Evolutionary conservation across 1,284 basidiomycete genomes (phyloP), one percentile per base, ranked within the genome.

Genomic region (Trichosporon sp.): DNA sequence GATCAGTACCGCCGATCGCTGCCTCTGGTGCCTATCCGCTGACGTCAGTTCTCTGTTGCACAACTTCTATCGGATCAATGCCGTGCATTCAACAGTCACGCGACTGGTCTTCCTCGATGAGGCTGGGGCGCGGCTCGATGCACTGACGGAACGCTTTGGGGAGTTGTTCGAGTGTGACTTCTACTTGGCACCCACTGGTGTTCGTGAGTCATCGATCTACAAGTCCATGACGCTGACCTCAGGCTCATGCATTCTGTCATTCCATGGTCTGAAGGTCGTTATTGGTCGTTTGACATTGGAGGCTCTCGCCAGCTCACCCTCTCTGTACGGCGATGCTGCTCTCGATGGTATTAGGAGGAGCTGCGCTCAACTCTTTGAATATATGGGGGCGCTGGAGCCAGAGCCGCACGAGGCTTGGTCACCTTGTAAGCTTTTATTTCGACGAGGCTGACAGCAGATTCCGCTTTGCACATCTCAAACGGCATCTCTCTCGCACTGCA

Each of bases 231-330:
- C 3, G 7, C 13, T 46, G 5, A 54, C 8, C 13, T 4, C 64
- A 75, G 75, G 69, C 5, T 75, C 75, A 0, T 64, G 72, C 16
- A 73, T 72, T 56, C 56, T 77, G 1, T 73, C 72, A 7, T 57
- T 71, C 8, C 59, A 69, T 9, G 75, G 74, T 10, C 52, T 74
- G 6, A 40, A 57, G 9, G 57, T 73, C 16, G 62, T 73, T 10
- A 58, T 70, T 0, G 65, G 72, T 25, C 72, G 72, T 1, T 60
- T 75, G 7, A 61, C 67, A 1, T 36, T 74, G 2, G 68, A 72
- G 3, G 49, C 58, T 0, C 19, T 72, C 21, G 54, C 61, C 11
- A 44, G 40, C 7, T 57, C 62, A 1, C 19, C 57, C 0, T 54
- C 65, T 1, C 69, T n/a, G n/a, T n/a, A 69, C 21, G 56, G 25